Conservation (phyloP, 2,329 filamentous ascomycete species). For the Alternaria triticina region DNA sequence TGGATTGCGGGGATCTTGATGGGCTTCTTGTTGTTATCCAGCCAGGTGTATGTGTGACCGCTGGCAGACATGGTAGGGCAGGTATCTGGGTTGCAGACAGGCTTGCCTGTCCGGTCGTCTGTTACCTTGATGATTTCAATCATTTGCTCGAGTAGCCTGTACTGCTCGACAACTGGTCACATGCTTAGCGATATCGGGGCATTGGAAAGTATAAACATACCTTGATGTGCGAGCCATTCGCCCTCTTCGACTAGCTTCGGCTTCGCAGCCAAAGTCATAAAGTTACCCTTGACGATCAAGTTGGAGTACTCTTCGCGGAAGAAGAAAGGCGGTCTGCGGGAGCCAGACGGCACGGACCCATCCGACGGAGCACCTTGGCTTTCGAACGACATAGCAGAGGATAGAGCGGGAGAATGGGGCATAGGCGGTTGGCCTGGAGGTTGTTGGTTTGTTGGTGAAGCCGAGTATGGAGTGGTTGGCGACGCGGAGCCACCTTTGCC, state of each 20-base stretch:
- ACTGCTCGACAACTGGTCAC: slow-evolving; percentile 83
- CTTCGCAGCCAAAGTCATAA: slow-evolving; percentile 91
- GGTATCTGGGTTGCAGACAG: slow-evolving; percentile 81
- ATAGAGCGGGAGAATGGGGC: slow-evolving; percentile 44
- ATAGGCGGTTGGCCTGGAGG: slow-evolving; percentile 43
- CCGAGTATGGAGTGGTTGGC: slow-evolving; percentile 44
- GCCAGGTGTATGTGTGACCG: slow-evolving; percentile 93
- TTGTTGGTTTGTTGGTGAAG: slow-evolving; percentile 45
- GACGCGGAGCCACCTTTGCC: slow-evolving; percentile 47
- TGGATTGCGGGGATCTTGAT: slow-evolving; percentile 91
- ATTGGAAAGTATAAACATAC: slow-evolving; percentile 62
- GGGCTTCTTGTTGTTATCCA: slow-evolving; percentile 84
- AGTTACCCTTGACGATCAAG: slow-evolving; percentile 95
- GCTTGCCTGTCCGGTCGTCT: slow-evolving; percentile 74
- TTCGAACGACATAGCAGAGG: slow-evolving; percentile 69
- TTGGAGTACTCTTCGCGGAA: slow-evolving; percentile 77
- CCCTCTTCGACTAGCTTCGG: slow-evolving; percentile 93
- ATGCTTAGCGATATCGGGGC: slow-evolving; percentile 27
- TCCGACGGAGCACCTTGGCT: slow-evolving; percentile 56
- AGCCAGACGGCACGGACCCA: slow-evolving; percentile 52
- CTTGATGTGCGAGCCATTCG: slow-evolving; percentile 95
- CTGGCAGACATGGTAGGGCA: slow-evolving; percentile 96
- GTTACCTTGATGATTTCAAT: slow-evolving; percentile 86
- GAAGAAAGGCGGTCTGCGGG: slow-evolving; percentile 75
- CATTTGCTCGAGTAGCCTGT: slow-evolving; percentile 86